These are phyloP conservation scores for Solanum tarijense DNA, from an alignment of 257 asterid species.

Conservation along the genomic window DNA sequence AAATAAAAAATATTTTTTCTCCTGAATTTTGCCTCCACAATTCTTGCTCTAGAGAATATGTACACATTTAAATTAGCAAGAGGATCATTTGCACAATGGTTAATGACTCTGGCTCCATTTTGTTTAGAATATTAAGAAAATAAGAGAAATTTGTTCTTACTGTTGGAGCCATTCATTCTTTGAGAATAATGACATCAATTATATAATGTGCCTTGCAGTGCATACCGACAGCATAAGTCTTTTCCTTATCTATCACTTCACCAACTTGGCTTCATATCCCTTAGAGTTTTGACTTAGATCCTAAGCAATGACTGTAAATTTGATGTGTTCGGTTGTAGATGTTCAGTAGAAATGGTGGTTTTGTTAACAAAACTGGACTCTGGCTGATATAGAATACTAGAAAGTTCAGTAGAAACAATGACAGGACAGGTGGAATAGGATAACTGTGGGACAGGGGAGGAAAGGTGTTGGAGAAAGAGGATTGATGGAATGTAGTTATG, in stretches of 20 bases:
- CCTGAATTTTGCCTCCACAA: background rate
- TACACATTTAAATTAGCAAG: background rate
- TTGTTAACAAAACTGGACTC: background rate
- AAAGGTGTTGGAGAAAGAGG: background rate
- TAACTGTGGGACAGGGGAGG: background rate
- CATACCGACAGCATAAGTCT: background rate
- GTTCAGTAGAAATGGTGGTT: background rate
- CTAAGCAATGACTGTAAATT: background rate
- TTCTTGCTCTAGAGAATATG: background rate
- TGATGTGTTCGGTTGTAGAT: background rate
- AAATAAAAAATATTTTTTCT: background rate
- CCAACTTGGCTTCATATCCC: background rate
- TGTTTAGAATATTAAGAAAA: background rate
- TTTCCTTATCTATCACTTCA: background rate
- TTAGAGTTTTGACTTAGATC: too few species aligned
- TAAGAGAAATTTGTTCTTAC: background rate
- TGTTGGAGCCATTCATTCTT: background rate
- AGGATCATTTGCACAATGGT: background rate
- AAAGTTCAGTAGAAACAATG: background rate
- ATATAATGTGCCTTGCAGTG: background rate
- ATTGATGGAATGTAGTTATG: background rate
- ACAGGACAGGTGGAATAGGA: background rate
- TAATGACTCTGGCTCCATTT: background rate
- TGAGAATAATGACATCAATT: background rate
- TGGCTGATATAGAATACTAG: background rate